Evolutionary conservation across 225 moss, liverwort and hornwort species (phyloP), one percentile per base, ranked within the genome.

Genomic region (Asterella californica): DNA sequence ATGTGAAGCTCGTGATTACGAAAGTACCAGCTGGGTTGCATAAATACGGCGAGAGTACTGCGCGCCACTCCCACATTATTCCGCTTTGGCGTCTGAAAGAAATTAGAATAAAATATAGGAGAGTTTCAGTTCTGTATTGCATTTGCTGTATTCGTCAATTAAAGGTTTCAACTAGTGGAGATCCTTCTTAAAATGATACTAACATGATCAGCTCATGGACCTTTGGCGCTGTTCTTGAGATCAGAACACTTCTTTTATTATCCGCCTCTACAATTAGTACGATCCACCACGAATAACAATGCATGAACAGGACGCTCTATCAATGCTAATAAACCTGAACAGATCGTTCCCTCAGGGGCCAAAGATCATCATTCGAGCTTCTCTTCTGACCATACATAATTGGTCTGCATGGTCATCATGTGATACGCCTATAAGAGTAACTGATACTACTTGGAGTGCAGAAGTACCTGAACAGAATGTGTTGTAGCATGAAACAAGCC

Each of bases 1-100:
- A 25, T 46, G 24, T 38, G 27, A 59, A 34, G 42, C 47, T 57
- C 77, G 2, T 55, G 42, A 60, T 60, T 1, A 61, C 4, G 60
- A 22, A 38, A 12, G 33, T 86, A 96, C 99, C 99, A 93, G 70
- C 91, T 89, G 12, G 99, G 99, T 80, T 99, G 99, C 92, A 95
- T 91, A 81, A 99, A 99, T 48, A 99, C 83, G 62, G 99, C 99
- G 83, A 95, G 92, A 36, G 93, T 91, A 85, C 92, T 99, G 46
- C 99, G 95, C 78, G 86, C 88, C 72, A 99, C 90, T 84, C 99
- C 93, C 60, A 88, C 70, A 59, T 87, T 89, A 78, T 75, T 76
- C 69, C 71, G 66, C 38, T 61, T 48, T 12, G 84, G 82, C 24
- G 80, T 86, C 86, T 84, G 76, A 24, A 42, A 76, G 25, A 21